Evolutionary conservation across 2,329 filamentous ascomycete species (phyloP).

Genomic region (Pseudopyricularia javanii): DNA sequence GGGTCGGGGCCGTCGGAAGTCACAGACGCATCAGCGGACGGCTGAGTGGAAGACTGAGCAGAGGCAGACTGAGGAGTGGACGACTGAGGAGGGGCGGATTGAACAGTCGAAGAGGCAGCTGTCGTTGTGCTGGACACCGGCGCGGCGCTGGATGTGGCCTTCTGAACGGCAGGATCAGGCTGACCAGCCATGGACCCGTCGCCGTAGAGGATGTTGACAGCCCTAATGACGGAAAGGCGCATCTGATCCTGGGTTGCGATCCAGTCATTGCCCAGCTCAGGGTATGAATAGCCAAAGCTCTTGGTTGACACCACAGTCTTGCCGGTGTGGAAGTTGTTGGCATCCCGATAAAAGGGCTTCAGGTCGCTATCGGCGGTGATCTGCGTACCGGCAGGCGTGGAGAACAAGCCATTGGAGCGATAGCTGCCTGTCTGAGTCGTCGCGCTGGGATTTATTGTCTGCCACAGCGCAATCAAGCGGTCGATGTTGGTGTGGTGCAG

Average conservation of each 20-base stretch:
- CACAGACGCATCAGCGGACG: neutral
- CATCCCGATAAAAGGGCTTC: slow-evolving; percentile 29
- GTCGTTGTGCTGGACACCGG: neutral
- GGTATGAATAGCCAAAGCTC: slow-evolving; percentile 23
- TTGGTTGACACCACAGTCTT: slow-evolving; percentile 14
- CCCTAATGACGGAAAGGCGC: neutral
- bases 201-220: slow-evolving; percentile 4
- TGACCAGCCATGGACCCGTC: neutral
- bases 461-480: slow-evolving; percentile 36
- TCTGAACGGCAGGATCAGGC: neutral
- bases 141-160: neutral
- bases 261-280: slow-evolving; percentile 14
- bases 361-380: slow-evolving; percentile 28
- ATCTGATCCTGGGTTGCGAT: neutral
- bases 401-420: slow-evolving; percentile 16
- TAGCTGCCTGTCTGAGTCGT: slow-evolving; percentile 6
- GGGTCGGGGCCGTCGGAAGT: neutral
- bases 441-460: slow-evolving; percentile 18
- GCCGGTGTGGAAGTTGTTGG: slow-evolving; percentile 26
- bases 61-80: neutral
- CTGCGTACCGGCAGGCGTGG: slow-evolving; percentile 21
- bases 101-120: neutral
- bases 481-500: slow-evolving; percentile 42
- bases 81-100: neutral
- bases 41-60: neutral